Evolutionary conservation across 2,329 filamentous ascomycete genomes (phyloP), one percentile per base, ranked within the genome.

Genomic region (Teratosphaeria viscida): DNA sequence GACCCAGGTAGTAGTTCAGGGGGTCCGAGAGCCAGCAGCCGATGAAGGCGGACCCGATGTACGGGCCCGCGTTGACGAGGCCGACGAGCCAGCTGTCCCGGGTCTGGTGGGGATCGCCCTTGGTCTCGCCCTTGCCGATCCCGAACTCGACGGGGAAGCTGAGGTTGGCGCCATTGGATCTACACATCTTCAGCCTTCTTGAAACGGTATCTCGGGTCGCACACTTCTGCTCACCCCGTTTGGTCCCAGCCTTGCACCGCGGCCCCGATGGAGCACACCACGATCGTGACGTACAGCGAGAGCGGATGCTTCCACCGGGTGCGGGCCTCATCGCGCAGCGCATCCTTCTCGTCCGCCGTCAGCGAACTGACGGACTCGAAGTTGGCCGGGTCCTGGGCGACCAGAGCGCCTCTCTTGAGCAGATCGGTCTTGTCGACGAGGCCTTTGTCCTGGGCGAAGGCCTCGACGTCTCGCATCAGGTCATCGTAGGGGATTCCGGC

Each of bases 61-160:
- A 82, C 0, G 81, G 76, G 55, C 75, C 79, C 26, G 81, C 77
- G 62, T 90, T 90, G 62, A 90, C 76, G 2, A 88, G 73, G 53
- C 87, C 87, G n/a, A 88, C 76, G 37, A 88, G 75, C 77, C 82
- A 84, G 19, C 76, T n/a, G 34, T 60, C 39, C n/a, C 54, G 39
- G 14, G 23, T 16, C 11, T 57, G 29, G 54, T 57, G 19, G 7
- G 47, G 60, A 10, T 23, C 43, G 11, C 29, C 27, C 16, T 56
- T 23, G 14, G 54, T 55, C 5, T 52, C 39, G n/a, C 54, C 39
- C 16, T 55, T 53, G 11, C 14, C 62, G 54, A 73, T 71, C 53
- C 69, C 70, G 53, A 72, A 71, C 27, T 65, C 70, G 29, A 69
- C 66, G 2, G 79, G 79, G 64, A 80, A 82, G 3, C 74, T 78